phyloP scores from a whole-genome alignment of 176 grass and related monocot species.

The Tillandsia fasciculata region DNA sequence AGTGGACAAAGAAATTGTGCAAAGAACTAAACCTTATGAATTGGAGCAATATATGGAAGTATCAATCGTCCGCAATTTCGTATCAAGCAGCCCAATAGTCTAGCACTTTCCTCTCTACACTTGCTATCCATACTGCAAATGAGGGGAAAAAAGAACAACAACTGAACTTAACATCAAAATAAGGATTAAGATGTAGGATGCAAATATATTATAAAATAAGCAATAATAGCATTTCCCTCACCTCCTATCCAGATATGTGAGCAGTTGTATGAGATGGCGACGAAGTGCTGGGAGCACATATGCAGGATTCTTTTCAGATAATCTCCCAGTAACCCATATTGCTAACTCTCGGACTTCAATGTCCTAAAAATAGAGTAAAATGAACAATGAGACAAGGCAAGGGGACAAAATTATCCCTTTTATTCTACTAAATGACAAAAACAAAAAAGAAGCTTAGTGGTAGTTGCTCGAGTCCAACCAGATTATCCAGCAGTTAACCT shows the following conservation, averaged over 20 bases:
- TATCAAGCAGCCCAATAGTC: slow-evolving; percentile 83
- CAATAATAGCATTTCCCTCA: slow-evolving; percentile 19
- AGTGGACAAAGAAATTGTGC: background rate
- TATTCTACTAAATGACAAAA: too few species aligned
- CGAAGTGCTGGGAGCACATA: slow-evolving; percentile 97
- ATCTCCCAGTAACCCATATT: slow-evolving; percentile 82
- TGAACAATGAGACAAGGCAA: background rate
- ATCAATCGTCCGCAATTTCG: slow-evolving; percentile 79
- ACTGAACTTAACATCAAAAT: background rate
- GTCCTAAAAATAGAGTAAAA: slow-evolving; percentile 41
- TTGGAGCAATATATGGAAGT: slow-evolving; percentile 95
- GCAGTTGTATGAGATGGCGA: slow-evolving; percentile 89
- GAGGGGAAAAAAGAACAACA: slow-evolving; percentile 15
- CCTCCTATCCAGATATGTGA: slow-evolving; percentile 96
- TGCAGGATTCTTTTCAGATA: slow-evolving; percentile 98
- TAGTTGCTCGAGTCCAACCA: background rate
- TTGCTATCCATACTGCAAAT: slow-evolving; percentile 84
- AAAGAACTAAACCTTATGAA: slow-evolving; percentile 63
- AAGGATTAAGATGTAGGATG: slow-evolving; percentile 16
- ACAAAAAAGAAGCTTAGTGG: too few species aligned
- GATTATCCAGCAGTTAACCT: too few species aligned
- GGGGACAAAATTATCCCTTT: background rate
- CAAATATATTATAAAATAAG: slow-evolving; percentile 18
- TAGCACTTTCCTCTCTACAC: slow-evolving; percentile 87
- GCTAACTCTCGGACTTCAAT: slow-evolving; percentile 84